A percentile compares a stretch with the other conserved stretches of the same genome.
Evolutionary conservation across 73 alveolate species (phyloP).

Genomic region (Paramecium pentaurelia): DNA sequence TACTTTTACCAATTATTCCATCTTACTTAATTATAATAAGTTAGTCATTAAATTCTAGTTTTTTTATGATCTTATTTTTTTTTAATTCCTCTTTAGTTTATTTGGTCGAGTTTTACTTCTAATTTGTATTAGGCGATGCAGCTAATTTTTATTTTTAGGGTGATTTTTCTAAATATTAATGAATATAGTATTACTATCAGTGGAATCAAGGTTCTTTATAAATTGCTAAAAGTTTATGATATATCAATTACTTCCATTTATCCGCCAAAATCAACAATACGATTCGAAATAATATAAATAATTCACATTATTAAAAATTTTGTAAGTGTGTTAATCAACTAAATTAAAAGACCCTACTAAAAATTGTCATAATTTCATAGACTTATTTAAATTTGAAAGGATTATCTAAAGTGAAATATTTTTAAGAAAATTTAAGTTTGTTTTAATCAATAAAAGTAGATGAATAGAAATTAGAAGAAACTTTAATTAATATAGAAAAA

Average conservation of each 20-base stretch:
- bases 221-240: neutral
- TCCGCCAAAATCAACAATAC: neutral
- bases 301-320: neutral
- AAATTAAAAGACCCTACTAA: neutral
- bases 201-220: neutral
- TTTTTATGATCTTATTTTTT: neutral
- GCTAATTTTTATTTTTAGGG: neutral
- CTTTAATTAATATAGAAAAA: neutral
- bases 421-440: neutral
- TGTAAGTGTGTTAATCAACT: neutral
- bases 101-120: neutral
- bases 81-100: neutral
- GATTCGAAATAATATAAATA: neutral
- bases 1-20: neutral
- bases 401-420: neutral
- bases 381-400: no score
- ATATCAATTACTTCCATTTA: neutral
- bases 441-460: neutral
- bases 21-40: neutral
- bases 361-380: neutral
- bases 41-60: neutral
- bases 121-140: neutral
- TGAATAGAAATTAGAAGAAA: neutral
- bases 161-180: neutral
- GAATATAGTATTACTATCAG: neutral